Percentiles rank a stretch among this genome's conserved stretches.
phyloP scores from a whole-genome alignment of 148 eudicot species.

The Bassia scoparia region DNA sequence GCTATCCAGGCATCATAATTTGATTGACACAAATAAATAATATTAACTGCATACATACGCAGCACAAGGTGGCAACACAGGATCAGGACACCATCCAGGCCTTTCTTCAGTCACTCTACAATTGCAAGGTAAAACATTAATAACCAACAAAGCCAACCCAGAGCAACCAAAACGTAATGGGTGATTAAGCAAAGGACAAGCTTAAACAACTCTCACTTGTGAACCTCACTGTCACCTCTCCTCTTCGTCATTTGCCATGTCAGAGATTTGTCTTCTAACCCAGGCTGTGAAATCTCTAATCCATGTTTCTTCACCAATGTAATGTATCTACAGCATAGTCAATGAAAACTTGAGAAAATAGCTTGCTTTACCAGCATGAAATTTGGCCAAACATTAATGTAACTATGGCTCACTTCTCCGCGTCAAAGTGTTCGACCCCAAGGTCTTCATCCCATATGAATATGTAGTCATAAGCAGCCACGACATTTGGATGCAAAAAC shows the following conservation, averaged over 20 bases:
- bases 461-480: constrained; percentile 24
- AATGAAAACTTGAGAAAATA: not conserved
- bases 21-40: not conserved
- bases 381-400: not conserved
- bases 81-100: constrained; percentile 76
- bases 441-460: constrained; percentile 27
- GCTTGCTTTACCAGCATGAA: not conserved
- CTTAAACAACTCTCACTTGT: constrained; percentile 50
- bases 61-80: constrained; percentile 88
- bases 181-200: not conserved
- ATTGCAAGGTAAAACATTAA: not conserved
- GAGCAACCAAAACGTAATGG: not conserved
- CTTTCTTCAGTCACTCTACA: constrained; percentile 68
- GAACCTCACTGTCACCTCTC: constrained; percentile 67
- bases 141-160: not conserved
- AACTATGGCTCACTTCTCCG: constrained; percentile 26
- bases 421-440: constrained; percentile 21
- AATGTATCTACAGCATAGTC: constrained; percentile 47
- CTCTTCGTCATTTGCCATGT: constrained; percentile 91
- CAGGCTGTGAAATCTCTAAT: constrained; percentile 89
- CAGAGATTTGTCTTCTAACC: constrained; percentile 55
- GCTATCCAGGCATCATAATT: not conserved
- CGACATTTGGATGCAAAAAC: constrained; percentile 39
- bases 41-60: constrained; percentile 52
- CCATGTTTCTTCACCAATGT: constrained; percentile 63